Base-by-base conservation (phyloP, 805 yeast species). In the Wickerhamomyces bisporus region DNA sequence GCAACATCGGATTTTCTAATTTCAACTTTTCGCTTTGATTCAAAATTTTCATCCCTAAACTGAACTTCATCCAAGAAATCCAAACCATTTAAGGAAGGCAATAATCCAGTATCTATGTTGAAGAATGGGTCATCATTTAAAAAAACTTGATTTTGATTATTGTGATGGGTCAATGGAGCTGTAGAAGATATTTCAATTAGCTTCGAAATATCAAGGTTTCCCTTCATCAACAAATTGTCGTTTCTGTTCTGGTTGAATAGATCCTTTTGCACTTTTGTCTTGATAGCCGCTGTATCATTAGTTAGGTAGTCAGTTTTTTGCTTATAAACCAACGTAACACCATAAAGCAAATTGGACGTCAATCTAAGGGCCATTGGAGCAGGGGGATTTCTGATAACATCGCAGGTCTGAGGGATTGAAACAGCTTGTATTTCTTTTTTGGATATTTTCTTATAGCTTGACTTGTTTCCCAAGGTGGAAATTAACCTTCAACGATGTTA, bases 231-330 rank as follows among this genome's bases (percentile, higher is more conserved):
- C 11, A 29, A 32, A 32, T 27, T 21, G 34, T 38, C 41, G 20
- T 38, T 25, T 13, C 29, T 14, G 8, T 25, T n/a, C 9, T 38
- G 26, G 3, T 38, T 33, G 23, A 38, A 33, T 9, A 53, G 18
- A 14, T 53, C 58, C 15, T 52, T 43, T 11, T 51, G 57, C 19
- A 55, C 27, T 17, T 52, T 45, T 4, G 57, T 44, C 25, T 55
- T 47, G 8, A 51, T 41, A 9, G 39, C 16, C 11, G 45, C 41
- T 0, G 53, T 40, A 36, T 55, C 60, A 24, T 35, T 50, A 44
- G 62, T 64, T 44, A 71, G 65, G 45, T 67, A 68, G 4, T 66
- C 68, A 0, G 72, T 65, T 50, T 79, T 73, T 20, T 71, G 69
- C 40, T 64, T 71, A 50, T 70, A 71, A 28, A 69, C 54, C 26